Evolutionary conservation across 495 filamentous ascomycete genomes (phyloP), one percentile per base, ranked within the genome.

Genomic region (Hypoxylon fragiforme): DNA sequence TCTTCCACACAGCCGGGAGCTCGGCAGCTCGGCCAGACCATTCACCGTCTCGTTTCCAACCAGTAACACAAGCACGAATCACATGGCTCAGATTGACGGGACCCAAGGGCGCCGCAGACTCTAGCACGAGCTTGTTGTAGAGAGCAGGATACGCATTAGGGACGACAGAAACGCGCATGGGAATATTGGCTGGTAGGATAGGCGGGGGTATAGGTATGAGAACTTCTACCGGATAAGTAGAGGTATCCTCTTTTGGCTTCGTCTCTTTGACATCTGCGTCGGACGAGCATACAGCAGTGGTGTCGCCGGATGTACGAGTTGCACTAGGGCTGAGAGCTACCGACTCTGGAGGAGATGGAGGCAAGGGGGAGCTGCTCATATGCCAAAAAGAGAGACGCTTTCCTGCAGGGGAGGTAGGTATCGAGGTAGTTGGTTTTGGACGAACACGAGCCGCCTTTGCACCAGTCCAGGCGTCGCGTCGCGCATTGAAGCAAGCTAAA

Each of bases 1-100:
- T 28, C 67, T 74, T 31, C 68, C 66, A 19, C 67, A 71, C 70
- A 3, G 70, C 63, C 12, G 75, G 60, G 0, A 70, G 60, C 20
- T 69, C 69, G 2, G 63, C 65, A 0, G 70, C 40, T 59, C 85
- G 87, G 14, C 92, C 90, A 1, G 94, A 94, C 94, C 94, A 98
- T 65, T 95, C 87, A 14, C 91, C 94, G 64, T 95, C 91, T 35
- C 87, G 79, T 69, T 95, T 92, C 94, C 94, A 97, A 24, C 94
- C 94, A 32, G 86, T 80, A 2, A 97, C 91, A 61, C 92, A 85
- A 21, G 88, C 81, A n/a, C 83, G 78, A 16, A 86, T 83, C 64
- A 97, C 80, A 62, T 95, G 88, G 26, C 77, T 69, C 4, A 98
- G 81, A 61, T 96, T 96, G 51, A 98, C 85, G 12, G 94, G 94